Conservation (phyloP, 106 monocot genomes). For the Allium sativum region DNA sequence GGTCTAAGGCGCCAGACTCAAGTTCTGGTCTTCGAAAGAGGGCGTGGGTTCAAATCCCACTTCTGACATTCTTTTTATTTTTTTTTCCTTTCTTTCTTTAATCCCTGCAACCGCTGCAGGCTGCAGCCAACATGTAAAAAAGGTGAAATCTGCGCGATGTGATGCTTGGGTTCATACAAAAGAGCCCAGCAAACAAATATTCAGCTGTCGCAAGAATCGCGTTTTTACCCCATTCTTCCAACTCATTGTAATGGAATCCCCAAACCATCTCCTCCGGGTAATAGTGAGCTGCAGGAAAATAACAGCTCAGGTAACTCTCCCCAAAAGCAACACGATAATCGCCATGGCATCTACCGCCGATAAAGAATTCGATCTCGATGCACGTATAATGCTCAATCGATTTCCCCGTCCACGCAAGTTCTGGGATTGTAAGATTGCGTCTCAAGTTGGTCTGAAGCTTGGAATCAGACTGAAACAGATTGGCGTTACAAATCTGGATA, state of each 20-base stretch:
- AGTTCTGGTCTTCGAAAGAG: too few relatives aligned
- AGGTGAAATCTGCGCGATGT: too few relatives aligned
- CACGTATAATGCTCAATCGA: constrained; percentile 8
- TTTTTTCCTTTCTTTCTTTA: too few relatives aligned
- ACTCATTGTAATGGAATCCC: neutral
- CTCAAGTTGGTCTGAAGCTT: constrained; percentile 15
- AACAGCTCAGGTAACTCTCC: constrained; percentile 13
- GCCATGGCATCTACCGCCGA: constrained; percentile 17
- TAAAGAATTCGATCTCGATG: constrained; percentile 8
- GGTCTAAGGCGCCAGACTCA: too few relatives aligned
- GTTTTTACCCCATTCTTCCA: too few relatives aligned
- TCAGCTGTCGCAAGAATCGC: too few relatives aligned
- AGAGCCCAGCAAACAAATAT: too few relatives aligned
- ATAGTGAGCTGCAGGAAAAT: constrained; percentile 14
- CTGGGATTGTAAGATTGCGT: constrained; percentile 15
- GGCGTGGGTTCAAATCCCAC: too few relatives aligned
- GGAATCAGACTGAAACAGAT: constrained; percentile 9
- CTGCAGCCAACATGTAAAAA: too few relatives aligned
- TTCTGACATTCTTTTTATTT: too few relatives aligned
- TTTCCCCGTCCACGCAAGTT: constrained; percentile 6
- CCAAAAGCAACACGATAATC: constrained; percentile 6
- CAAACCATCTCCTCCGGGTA: constrained; percentile 12
- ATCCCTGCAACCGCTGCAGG: too few relatives aligned
- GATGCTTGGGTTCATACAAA: too few relatives aligned
- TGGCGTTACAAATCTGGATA: constrained; percentile 5